Evolutionary conservation across 495 filamentous ascomycete species (phyloP), one percentile per base, ranked within the genome.

Genomic region (Aspergillus nanangensis): DNA sequence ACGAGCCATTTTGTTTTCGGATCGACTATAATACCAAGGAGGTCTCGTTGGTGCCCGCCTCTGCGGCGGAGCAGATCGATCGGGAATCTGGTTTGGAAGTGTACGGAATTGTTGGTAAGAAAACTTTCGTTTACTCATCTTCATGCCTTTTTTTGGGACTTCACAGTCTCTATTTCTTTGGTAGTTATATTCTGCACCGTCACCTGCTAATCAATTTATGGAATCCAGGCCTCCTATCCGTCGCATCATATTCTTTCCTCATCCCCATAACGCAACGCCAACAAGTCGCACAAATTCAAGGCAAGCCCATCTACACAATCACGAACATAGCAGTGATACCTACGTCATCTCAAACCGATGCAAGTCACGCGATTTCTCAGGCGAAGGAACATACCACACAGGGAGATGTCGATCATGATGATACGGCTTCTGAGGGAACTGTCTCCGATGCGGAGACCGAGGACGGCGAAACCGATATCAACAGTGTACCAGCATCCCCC

Each of bases 241-340:
- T 87, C 53, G 90, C 81, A 39, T 84, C 71, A 36, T 80, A 74
- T 40, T 86, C 82, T 45, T 96, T 88, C 67, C 79, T 98, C 11
- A 78, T 98, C 41, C 80, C 85, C 18, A 89, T 96, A 49, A 88
- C 84, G 7, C 72, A 82, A 43, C 84, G 91, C 29, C 74, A 92
- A 51, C 88, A 96, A 61, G 91, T 97, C 38, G 93, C 93, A 1
- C 81, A 88, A 47, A 82, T 96, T 39, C 80, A 81, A 42, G 88
- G 87, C 13, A 81, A 80, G 37, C 86, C 91, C 3, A 71, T 96
- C 42, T 96, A 95, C 60, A 81, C 87, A 33, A 76, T 95, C 36
- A 88, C 83, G 44, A 87, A 90, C 51, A 84, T 98, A 23, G 84
- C 90, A 1, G 71, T 98, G 19, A 95, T 94, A 15, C 93, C 93